A percentile compares a stretch with the other conserved stretches of the same genome.
These are phyloP conservation scores for Erodium trifolium DNA, from an alignment of 441 rosid genomes.

Conservation along the genomic window DNA sequence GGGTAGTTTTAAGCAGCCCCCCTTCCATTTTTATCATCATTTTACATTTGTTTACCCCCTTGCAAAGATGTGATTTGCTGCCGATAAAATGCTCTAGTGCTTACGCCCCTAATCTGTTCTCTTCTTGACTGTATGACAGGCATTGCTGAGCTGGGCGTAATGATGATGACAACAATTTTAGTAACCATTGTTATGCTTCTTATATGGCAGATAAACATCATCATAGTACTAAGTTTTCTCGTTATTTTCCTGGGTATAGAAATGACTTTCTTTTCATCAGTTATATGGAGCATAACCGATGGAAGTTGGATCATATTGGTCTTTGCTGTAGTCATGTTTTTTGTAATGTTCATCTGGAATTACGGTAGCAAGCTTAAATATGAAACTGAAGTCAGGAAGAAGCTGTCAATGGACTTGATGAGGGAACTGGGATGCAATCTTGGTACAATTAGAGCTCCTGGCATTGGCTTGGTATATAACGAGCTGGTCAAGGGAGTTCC, in stretches of 20 bases:
- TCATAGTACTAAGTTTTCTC: constrained; percentile 54
- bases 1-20: too few relatives aligned
- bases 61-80: too few relatives aligned
- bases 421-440: constrained; percentile 84
- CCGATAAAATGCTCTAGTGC: too few relatives aligned
- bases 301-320: constrained; percentile 97
- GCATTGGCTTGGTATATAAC: constrained; percentile 91
- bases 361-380: constrained; percentile 94
- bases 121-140: constrained; percentile 39
- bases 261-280: constrained; percentile 74
- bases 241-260: constrained; percentile 74
- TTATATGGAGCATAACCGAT: constrained; percentile 61
- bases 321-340: constrained; percentile 74
- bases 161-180: constrained; percentile 93
- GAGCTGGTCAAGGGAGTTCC: constrained; percentile 94
- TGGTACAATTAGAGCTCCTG: constrained; percentile 96
- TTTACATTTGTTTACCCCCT: neutral
- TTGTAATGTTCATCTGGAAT: constrained; percentile 88
- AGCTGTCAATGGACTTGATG: constrained; percentile 83
- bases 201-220: constrained; percentile 92
- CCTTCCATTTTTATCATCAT: neutral
- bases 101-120: neutral
- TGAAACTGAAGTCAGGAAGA: constrained; percentile 91
- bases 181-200: constrained; percentile 96
- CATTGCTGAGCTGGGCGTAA: constrained; percentile 92